Percentiles rank a stretch among this genome's conserved stretches.
Conservation (phyloP, 148 eudicot species). For the Persicaria tinctoria region DNA sequence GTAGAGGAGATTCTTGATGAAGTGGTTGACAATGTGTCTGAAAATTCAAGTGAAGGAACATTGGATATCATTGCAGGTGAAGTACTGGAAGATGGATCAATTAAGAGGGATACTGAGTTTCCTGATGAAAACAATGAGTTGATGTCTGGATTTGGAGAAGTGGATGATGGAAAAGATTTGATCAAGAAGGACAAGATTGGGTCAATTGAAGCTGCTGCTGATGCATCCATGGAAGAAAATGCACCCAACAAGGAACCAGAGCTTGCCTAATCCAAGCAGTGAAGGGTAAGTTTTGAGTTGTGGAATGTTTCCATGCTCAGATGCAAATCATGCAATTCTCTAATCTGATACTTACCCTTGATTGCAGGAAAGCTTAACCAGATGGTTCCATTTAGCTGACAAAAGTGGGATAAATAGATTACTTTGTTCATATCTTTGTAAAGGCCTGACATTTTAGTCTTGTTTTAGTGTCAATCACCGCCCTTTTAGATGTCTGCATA, state of each 20-base stretch:
- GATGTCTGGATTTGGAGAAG: not conserved
- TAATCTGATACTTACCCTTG: not conserved
- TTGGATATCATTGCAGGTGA: constrained; percentile 21
- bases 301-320: not conserved
- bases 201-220: constrained; percentile 9
- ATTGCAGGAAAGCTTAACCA: not conserved
- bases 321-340: not conserved
- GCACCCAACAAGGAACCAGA: not conserved
- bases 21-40: constrained; percentile 74
- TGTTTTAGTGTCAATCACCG: not conserved
- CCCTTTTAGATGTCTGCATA: not conserved
- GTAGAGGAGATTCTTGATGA: constrained; percentile 55
- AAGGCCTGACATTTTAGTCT: not conserved
- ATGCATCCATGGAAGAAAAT: constrained; percentile 22
- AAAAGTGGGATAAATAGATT: not conserved
- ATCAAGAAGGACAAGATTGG: constrained; percentile 9
- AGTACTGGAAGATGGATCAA: constrained; percentile 6
- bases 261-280: not conserved
- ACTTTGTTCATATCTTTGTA: not conserved
- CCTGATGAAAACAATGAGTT: constrained; percentile 12
- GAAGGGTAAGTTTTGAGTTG: constrained; percentile 2
- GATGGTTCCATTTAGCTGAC: not conserved
- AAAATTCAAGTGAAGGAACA: constrained; percentile 59
- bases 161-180: not conserved
- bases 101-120: constrained; percentile 12